Base-by-base conservation (phyloP, 2,329 filamentous ascomycete genomes). In the Colletotrichum gloeosporioides region DNA sequence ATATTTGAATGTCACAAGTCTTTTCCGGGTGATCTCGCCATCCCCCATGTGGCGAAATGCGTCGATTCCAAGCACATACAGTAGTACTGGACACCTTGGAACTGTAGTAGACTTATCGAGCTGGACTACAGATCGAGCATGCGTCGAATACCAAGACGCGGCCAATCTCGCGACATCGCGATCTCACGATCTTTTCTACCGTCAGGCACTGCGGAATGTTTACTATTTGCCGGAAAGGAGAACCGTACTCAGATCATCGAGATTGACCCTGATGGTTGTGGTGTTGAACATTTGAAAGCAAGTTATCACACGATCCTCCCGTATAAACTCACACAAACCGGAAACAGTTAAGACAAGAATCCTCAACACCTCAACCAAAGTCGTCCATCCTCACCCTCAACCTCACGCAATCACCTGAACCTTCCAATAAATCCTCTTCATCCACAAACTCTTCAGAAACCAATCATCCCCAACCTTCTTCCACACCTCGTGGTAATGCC, bases 401-500 rank as follows among this genome's bases (percentile, higher is more conserved):
- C 32, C 31, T 25, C 15, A 25, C 15, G 53, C 29, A 22, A 61
- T 36, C 13, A 59, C 61, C 39, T 66, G 55, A 6, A 64, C 18
- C 63, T 74, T 78, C 67, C 64, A 67, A 44, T 68, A 78, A 13
- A 74, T 7, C 73, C 73, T 74, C 39, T 53, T 62, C 77, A 78
- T 76, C 49, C 29, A 70, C 32, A 73, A 55, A 22, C 67, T 62
- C 32, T 69, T 22, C 36, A 78, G 22, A 34, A 67, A 69, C 73
- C 77, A 78, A n/a, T 75, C 77, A 22, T 64, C 77, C 2, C 67
- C 70, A 22, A 72, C 61, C 36, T 22, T 55, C 8, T 55, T 64
- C 77, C 77, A 77, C 0, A 70, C 76, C 68, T 78, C 77, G 18
- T 77, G 53, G 18, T 78, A 78, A 12, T 78, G 69, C 8, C 77